A percentile compares a stretch with the other conserved stretches of the same genome.
Conservation (phyloP, 2,329 filamentous ascomycete genomes). For the Monilinia fructigena region DNA sequence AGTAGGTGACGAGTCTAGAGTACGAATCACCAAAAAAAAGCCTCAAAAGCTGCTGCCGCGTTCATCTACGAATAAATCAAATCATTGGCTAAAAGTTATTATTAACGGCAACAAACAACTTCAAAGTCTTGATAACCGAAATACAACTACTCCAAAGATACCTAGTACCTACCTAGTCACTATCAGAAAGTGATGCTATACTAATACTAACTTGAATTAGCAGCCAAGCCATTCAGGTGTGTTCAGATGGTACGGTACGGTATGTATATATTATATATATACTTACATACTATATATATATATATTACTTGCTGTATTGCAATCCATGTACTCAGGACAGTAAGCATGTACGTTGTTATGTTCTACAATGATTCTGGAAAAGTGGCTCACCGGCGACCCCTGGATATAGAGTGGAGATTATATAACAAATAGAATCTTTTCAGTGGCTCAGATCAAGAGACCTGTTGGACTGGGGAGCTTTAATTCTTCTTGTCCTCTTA, state of each 20-base stretch:
- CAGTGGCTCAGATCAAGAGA: too few species aligned
- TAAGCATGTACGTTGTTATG: neutral
- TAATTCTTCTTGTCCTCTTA: too few species aligned
- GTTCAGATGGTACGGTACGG: neutral
- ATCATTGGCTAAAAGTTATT: neutral
- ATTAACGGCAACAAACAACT: neutral
- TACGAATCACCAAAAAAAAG: neutral
- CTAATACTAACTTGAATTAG: neutral
- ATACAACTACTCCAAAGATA: too few species aligned
- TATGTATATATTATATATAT: too few species aligned
- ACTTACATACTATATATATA: too few species aligned
- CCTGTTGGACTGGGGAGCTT: too few species aligned
- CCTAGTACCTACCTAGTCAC: too few species aligned
- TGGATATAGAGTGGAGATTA: conserved; percentile 6
- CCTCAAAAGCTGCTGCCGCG: neutral
- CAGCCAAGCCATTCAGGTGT: conserved; percentile 1
- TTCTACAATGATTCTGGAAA: conserved; percentile 15
- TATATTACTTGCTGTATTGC: too few species aligned
- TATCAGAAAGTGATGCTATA: too few species aligned
- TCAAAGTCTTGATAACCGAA: too few species aligned
- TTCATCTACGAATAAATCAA: conserved; percentile 3
- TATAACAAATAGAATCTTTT: neutral
- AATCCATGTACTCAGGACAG: too few species aligned
- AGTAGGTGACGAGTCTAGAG: conserved; percentile 13
- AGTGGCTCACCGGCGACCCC: neutral